phyloP scores from a whole-genome alignment of 164 flowering plant species.

The Magnolia changhungtana region DNA sequence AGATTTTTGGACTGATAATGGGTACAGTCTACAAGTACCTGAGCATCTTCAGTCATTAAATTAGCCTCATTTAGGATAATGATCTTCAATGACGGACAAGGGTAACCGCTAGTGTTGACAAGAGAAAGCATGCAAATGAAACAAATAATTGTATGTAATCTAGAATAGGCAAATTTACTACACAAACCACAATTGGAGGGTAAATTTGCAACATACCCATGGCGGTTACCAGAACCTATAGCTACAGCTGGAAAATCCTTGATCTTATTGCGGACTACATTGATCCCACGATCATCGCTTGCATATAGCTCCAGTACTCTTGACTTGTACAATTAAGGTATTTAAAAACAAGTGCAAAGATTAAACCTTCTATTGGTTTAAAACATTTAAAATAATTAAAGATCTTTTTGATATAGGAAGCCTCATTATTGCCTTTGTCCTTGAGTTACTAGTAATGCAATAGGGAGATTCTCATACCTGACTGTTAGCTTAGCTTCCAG shows the following conservation, averaged over 20 bases:
- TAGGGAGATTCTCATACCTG: no score
- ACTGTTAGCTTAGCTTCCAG: no score
- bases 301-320: constrained; percentile 97
- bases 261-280: constrained; percentile 92
- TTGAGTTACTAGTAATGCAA: no score
- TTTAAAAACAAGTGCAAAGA: constrained; percentile 17
- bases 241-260: constrained; percentile 95
- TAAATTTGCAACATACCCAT: constrained; percentile 39
- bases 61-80: constrained; percentile 96
- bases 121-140: constrained; percentile 3
- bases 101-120: constrained; percentile 51
- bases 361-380: neutral
- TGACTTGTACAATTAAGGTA: constrained; percentile 91
- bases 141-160: neutral
- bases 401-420: no score
- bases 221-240: constrained; percentile 65
- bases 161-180: neutral
- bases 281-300: constrained; percentile 98
- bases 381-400: no score
- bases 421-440: no score
- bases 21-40: constrained; percentile 40
- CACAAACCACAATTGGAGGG: neutral
- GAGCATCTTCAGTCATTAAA: constrained; percentile 99
- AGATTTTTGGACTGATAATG: neutral
- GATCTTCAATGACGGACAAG: constrained; percentile 92